Evolutionary conservation across 1,139 yeast species (phyloP), one percentile per base, ranked within the genome.

Genomic region (Taiozyma onychis): DNA sequence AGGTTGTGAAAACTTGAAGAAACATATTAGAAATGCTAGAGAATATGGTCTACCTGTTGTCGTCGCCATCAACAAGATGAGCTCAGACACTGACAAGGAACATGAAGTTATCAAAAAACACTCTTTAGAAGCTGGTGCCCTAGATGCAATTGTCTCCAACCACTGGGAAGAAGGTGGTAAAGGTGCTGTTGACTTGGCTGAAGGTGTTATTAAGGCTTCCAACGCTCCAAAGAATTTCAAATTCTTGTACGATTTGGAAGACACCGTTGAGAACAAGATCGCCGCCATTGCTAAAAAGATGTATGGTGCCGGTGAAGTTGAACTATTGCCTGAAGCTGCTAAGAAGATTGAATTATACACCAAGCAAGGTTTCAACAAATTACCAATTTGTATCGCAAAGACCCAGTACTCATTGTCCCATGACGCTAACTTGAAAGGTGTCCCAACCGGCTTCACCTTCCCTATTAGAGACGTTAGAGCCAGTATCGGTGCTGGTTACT

Each of bases 111-210:
- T 93, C 63, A 86, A 81, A 62, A 85, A 86, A 67, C 95, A 85
- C 61, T 83, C 98, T 14, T 66, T 90, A 61, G 82, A 81, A 68
- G 96, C 96, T n/a, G 99, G 99, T 64, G 99, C 99, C 43, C 73
- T 74, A 54, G 97, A 88, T 66, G 98, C 98, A 32, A 86, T 93
- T 63, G 91, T 88, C 41, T 86, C 97, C 43, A 88, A 88, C 77
- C 99, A 93, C 72, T 93, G 98, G 98, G 97, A 88, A 71, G 88
- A 88, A 73, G 99, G 99, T 74, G 99, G 99, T 61, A 74, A 75
- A 58, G 99, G 99, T 64, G 98, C 99, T 11, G 79, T 88, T 57
- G 85, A 79, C 51, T 80, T 93, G 58, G 98, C 98, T 50, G 65
- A 85, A 55, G 96, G 96, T 54, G 95, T 91, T 54, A 80, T 89